Evolutionary conservation across 129 eudicot species (phyloP), one percentile per base, ranked within the genome.

Genomic region (Pseudognaphalium luteoalbum): DNA sequence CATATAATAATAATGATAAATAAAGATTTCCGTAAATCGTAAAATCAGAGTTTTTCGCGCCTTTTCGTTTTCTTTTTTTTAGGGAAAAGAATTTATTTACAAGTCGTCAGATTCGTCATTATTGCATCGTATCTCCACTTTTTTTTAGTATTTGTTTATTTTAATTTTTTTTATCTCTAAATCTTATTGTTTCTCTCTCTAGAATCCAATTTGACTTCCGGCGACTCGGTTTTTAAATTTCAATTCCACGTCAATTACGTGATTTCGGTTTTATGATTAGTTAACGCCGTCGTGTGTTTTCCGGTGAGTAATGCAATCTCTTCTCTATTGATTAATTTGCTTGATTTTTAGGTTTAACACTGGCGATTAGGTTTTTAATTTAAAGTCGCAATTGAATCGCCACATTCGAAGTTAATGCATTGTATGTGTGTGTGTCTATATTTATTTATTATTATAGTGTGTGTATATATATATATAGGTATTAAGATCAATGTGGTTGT

Each of bases 251-350:
- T 28, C 60, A 3, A 20, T 35, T 57, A 68, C 25, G 70, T 1
- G 61, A 32, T 68, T 37, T 66, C 42, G 30, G 58, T 52, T 56
- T 68, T 5, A 9, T 42, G 6, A 61, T 57, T 37, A 25, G 25
- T 39, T 66, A 34, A 14, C 47, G 61, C 29, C 64, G 71, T 28
- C 67, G 62, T 69, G 1, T 42, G 41, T 51, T 69, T 22, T 78
- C 70, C 63, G 71, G 77, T 78, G 70, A 50, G 72, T 64, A 71
- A 44, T 78, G 77, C 42, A 32, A 10, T 78, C 20, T 8, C 6
- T 62, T 41, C 3, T 32, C 76, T 22, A 44, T 70, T 29, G 44
- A 34, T 21, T 19, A 16, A 5, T 62, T 21, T 28, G 3, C 8
- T 42, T 4, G 41, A 72, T 75, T 15, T 9, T 9, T 34, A 11